These are phyloP conservation scores for Tylopilus sp. DNA, from an alignment of 768 basidiomycete species.

Conservation along the genomic window DNA sequence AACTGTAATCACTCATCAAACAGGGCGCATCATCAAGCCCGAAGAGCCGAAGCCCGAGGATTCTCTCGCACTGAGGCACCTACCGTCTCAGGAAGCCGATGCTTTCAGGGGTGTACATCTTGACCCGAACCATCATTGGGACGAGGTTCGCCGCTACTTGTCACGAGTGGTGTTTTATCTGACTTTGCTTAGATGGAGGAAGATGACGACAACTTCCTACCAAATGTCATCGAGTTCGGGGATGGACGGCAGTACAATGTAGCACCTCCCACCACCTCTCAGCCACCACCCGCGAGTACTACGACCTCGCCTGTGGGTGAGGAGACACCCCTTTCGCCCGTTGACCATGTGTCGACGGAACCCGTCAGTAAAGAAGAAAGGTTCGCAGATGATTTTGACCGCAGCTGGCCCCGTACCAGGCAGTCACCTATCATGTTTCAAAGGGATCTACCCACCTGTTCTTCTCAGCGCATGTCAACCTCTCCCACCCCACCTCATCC, in stretches of 20 bases:
- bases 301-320: conserved; percentile 7
- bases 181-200: conserved; percentile 67
- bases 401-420: conserved; percentile 87
- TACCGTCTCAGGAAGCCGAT: conserved; percentile 80
- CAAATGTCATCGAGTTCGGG: conserved; percentile 90
- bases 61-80: conserved; percentile 47
- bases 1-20: conserved; percentile 15
- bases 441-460: conserved; percentile 37
- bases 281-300: conserved; percentile 22
- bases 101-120: conserved; percentile 93
- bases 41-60: conserved; percentile 51
- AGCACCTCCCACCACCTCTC: conserved; percentile 42
- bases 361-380: conserved; percentile 81
- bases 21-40: conserved; percentile 19
- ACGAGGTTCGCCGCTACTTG: conserved; percentile 65
- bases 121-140: conserved; percentile 97
- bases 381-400: conserved; percentile 92
- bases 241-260: conserved; percentile 93
- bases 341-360: conserved; percentile 25
- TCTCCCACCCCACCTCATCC: conserved; percentile 37
- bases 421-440: conserved; percentile 43
- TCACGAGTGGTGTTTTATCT: conserved; percentile 1
- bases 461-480: conserved; percentile 30
- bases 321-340: conserved; percentile 13
- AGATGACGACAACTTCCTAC: conserved; percentile 88